A percentile compares a stretch with the other conserved stretches of the same genome.
Conservation (phyloP, 768 basidiomycete species). For the Cubamyces sp. region DNA sequence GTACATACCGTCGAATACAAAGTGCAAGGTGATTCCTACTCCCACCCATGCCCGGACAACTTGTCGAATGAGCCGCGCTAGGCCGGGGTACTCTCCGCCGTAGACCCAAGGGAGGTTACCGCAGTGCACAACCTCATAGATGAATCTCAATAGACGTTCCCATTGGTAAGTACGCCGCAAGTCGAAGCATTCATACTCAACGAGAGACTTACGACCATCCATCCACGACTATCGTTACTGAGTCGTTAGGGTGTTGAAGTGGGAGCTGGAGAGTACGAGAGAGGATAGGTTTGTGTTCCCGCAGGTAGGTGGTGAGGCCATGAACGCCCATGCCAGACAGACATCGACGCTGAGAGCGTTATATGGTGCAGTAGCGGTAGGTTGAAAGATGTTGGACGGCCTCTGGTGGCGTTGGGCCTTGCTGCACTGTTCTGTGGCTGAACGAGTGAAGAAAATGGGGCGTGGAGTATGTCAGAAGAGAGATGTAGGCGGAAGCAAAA, state of each 20-base stretch:
- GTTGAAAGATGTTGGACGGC: too few relatives aligned
- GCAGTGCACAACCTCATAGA: slow-evolving; percentile 65
- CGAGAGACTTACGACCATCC: slow-evolving; percentile 80
- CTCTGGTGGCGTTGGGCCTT: too few relatives aligned
- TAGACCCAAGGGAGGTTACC: slow-evolving; percentile 81
- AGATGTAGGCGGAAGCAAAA: neutral
- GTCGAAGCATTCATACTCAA: neutral
- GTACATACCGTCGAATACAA: slow-evolving; percentile 82
- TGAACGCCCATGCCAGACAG: slow-evolving; percentile 49
- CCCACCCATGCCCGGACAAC: slow-evolving; percentile 70
- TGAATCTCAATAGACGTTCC: slow-evolving; percentile 55
- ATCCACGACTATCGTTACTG: slow-evolving; percentile 69
- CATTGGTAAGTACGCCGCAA: slow-evolving; percentile 19
- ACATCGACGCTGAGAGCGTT: neutral
- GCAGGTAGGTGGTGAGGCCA: slow-evolving; percentile 55
- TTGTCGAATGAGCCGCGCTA: slow-evolving; percentile 49
- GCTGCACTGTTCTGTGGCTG: too few relatives aligned
- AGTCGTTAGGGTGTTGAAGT: neutral
- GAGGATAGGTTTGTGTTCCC: slow-evolving; percentile 47
- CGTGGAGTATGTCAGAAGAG: neutral
- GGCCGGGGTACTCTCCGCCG: slow-evolving; percentile 76
- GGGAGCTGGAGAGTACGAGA: slow-evolving; percentile 42
- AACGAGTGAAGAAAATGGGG: neutral
- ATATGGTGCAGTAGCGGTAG: too few relatives aligned
- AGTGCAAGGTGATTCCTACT: slow-evolving; percentile 64